Conservation (phyloP, 441 rosid species). For the Metrosideros polymorpha region DNA sequence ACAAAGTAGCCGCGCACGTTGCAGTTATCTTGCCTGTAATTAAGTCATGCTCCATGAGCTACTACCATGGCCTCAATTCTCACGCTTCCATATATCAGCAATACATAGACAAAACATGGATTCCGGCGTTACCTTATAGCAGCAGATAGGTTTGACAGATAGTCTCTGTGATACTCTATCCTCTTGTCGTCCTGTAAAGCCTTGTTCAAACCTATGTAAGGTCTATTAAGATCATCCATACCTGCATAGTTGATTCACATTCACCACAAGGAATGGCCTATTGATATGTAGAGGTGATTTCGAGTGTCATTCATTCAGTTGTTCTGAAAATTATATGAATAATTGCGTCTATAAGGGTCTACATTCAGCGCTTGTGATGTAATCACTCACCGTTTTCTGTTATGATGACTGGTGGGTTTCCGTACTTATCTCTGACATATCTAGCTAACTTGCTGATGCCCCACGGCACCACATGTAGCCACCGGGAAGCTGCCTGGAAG, state of each 20-base stretch:
- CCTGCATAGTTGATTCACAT: conserved; percentile 28
- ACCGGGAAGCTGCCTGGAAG: conserved; percentile 80
- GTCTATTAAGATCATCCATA: conserved; percentile 70
- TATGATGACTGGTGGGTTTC: conserved; percentile 63
- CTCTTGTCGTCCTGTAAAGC: conserved; percentile 72
- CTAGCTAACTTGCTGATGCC: conserved; percentile 54
- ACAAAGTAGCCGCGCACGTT: conserved; percentile 61
- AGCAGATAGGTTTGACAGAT: conserved; percentile 77
- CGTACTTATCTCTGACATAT: conserved; percentile 58
- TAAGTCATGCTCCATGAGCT: background rate
- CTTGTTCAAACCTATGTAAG: conserved; percentile 36
- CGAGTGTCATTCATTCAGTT: background rate
- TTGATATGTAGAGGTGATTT: background rate
- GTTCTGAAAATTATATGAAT: background rate
- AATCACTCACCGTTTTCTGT: conserved; percentile 60
- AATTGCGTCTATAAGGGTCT: background rate
- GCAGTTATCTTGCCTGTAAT: conserved; percentile 50
- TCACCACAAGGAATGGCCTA: background rate
- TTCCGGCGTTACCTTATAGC: conserved; percentile 47
- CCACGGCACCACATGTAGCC: conserved; percentile 90
- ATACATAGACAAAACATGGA: background rate
- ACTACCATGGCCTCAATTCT: background rate
- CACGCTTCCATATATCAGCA: background rate
- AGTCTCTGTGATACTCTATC: conserved; percentile 70
- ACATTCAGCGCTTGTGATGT: background rate